A percentile compares a stretch with the other conserved stretches of the same genome.
Conservation (phyloP, 805 yeast genomes). For the Pichia membranifaciens region DNA sequence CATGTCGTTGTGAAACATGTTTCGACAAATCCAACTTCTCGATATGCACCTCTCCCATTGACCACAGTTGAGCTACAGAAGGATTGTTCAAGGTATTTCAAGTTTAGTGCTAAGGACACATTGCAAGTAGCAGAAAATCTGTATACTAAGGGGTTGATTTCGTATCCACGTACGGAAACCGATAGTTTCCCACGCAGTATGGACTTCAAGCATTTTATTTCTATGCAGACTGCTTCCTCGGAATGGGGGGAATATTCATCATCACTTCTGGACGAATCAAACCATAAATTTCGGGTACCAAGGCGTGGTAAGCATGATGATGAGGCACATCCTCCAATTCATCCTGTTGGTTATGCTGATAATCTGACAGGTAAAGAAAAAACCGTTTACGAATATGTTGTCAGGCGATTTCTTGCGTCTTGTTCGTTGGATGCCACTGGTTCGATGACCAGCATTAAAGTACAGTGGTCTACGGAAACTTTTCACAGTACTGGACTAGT, state of each 20-base stretch:
- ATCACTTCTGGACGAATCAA: constrained; percentile 31
- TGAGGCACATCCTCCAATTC: constrained; percentile 97
- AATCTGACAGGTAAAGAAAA: constrained; percentile 43
- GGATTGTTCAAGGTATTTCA: constrained; percentile 69
- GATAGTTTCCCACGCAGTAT: constrained; percentile 74
- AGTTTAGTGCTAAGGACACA: constrained; percentile 73
- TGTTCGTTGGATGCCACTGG: constrained; percentile 92
- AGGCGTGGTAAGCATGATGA: constrained; percentile 81
- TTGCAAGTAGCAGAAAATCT: constrained; percentile 76
- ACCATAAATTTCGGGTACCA: constrained; percentile 53
- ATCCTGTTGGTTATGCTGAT: constrained; percentile 45
- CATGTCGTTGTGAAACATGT: constrained; percentile 47
- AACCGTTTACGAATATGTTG: constrained; percentile 80
- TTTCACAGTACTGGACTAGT: constrained; percentile 71
- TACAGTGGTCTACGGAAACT: constrained; percentile 73
- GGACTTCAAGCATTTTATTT: constrained; percentile 59
- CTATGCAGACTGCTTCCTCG: constrained; percentile 48
- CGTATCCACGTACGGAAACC: constrained; percentile 97
- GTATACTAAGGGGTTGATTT: constrained; percentile 78
- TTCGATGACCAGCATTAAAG: constrained; percentile 48
- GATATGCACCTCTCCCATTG: constrained; percentile 81
- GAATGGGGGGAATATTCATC: constrained; percentile 73
- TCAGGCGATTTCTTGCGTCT: constrained; percentile 81
- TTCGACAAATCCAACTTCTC: constrained; percentile 58
- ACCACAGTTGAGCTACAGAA: constrained; percentile 94